Percentiles rank a stretch among this genome's conserved stretches.
phyloP scores from a whole-genome alignment of 1,139 yeast genomes.

The Geotrichum reessii region DNA sequence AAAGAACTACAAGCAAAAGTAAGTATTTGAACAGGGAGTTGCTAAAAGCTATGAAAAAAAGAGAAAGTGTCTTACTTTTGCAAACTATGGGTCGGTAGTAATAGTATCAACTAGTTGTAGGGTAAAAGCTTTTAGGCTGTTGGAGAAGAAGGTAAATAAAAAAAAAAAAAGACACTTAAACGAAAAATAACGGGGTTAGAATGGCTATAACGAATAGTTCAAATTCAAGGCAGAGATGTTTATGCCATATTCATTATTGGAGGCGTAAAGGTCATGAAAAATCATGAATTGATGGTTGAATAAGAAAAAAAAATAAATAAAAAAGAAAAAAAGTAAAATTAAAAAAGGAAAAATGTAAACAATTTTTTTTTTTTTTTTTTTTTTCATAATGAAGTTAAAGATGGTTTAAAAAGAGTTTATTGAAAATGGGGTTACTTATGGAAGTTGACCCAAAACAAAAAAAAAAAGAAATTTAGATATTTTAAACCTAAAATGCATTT shows the following conservation, averaged over 20 bases:
- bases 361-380: not conserved
- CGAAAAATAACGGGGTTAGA: not conserved
- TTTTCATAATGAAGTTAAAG: no score
- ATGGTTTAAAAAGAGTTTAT: no score
- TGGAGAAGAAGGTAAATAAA: not conserved
- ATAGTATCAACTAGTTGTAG: no score
- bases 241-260: not conserved
- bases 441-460: no score
- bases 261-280: not conserved
- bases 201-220: not conserved
- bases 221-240: not conserved
- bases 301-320: not conserved
- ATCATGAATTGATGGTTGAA: not conserved
- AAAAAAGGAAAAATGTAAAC: not conserved
- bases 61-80: not conserved
- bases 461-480: no score
- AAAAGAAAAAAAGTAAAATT: no score
- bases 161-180: no score
- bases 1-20: not conserved
- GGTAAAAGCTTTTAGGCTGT: not conserved
- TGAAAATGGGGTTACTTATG: no score
- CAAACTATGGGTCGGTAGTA: not conserved
- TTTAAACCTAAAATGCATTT: no score
- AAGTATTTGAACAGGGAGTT: not conserved
- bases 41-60: not conserved